phyloP scores from a whole-genome alignment of 495 filamentous ascomycete genomes.

The Hyaloscypha hepaticicola region DNA sequence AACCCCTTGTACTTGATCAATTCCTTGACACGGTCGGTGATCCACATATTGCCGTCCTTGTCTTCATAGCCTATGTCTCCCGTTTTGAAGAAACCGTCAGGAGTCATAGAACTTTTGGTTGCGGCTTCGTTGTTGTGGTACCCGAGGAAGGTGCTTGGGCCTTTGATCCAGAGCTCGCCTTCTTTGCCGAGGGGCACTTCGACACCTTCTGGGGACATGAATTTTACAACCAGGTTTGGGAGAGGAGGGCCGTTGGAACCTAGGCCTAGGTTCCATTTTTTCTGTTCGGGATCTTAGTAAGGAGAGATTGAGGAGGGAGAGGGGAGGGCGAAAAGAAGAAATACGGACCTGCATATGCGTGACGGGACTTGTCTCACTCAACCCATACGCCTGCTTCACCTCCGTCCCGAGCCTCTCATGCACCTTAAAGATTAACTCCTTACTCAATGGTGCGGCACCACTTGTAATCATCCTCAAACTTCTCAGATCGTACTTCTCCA shows the following conservation, averaged over 20 bases:
- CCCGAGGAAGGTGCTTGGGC: slow-evolving; percentile 62
- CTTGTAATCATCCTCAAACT: slow-evolving; percentile 68
- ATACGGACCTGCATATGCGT: slow-evolving; percentile 61
- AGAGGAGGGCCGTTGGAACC: slow-evolving; percentile 78
- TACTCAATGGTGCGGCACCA: slow-evolving; percentile 83
- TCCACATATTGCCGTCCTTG: slow-evolving; percentile 56
- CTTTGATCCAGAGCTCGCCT: slow-evolving; percentile 69
- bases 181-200: slow-evolving; percentile 41
- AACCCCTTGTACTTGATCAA: slow-evolving; percentile 72
- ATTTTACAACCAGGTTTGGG: slow-evolving; percentile 80
- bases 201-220: slow-evolving; percentile 57
- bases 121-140: slow-evolving; percentile 63
- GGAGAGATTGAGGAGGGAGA: slow-evolving; percentile 59
- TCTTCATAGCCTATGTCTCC: slow-evolving; percentile 66
- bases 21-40: slow-evolving; percentile 69
- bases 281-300: slow-evolving; percentile 53
- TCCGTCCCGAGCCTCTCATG: slow-evolving; percentile 70
- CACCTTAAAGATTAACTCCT: slow-evolving; percentile 75
- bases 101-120: slow-evolving; percentile 54
- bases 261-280: slow-evolving; percentile 67
- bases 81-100: slow-evolving; percentile 66
- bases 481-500: slow-evolving; percentile 67
- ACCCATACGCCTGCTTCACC: slow-evolving; percentile 58
- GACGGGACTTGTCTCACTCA: slow-evolving; percentile 53
- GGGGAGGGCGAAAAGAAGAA: slow-evolving; percentile 59